Percentiles rank a stretch among this genome's conserved stretches.
Conservation (phyloP, 306 rosid genomes). For the Ceratonia siliqua region DNA sequence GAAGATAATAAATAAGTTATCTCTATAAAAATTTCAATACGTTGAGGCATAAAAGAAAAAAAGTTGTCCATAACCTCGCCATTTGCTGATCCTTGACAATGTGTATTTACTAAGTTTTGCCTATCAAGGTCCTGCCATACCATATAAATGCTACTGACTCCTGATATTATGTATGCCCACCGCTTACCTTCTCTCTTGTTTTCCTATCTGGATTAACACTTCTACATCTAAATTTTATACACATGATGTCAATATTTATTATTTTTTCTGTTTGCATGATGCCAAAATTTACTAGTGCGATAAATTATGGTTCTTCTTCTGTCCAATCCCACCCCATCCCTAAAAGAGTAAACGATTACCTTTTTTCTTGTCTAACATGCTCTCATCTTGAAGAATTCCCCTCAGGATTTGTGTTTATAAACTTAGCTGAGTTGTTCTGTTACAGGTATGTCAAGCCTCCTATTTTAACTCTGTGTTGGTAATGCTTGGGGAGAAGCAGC, state of each 20-base stretch:
- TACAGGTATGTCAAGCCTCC: conserved; percentile 84
- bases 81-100: neutral
- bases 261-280: conserved; percentile 20
- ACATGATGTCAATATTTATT: conserved; percentile 1
- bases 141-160: neutral
- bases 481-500: conserved; percentile 99
- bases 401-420: conserved; percentile 26
- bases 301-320: conserved; percentile 4
- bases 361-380: conserved; percentile 29
- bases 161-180: neutral
- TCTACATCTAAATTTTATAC: conserved; percentile 1
- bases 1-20: neutral
- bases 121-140: neutral
- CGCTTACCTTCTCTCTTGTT: conserved; percentile 15
- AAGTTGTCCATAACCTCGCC: neutral
- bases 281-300: conserved; percentile 6
- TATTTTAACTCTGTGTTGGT: conserved; percentile 93
- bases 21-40: conserved; percentile 16
- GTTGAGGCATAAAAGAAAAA: conserved; percentile 6
- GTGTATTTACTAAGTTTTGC: conserved; percentile 7
- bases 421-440: conserved; percentile 27
- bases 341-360: neutral
- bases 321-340: neutral
- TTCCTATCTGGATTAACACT: conserved; percentile 15
- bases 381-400: conserved; percentile 26